These are phyloP conservation scores for Fraxinus velutina DNA, from an alignment of 305 asterid species.

Conservation along the genomic window DNA sequence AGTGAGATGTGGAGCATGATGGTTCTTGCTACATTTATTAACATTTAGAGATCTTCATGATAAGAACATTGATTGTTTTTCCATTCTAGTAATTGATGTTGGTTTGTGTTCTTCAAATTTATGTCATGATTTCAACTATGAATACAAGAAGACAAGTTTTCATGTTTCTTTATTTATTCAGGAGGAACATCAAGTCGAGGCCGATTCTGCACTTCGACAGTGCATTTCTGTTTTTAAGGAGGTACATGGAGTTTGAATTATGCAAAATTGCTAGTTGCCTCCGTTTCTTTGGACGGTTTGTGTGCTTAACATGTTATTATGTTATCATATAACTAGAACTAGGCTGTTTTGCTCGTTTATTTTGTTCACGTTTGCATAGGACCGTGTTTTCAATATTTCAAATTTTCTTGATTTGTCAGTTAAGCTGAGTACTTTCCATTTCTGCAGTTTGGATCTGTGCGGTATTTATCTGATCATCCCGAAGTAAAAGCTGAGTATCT, in stretches of 20 bases:
- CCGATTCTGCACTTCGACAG: slow-evolving; percentile 48
- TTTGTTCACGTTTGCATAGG: not conserved
- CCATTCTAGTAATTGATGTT: slow-evolving; percentile 8
- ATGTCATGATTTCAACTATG: not conserved
- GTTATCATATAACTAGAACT: not conserved
- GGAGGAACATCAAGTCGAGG: slow-evolving; percentile 39
- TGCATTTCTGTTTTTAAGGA: slow-evolving; percentile 68
- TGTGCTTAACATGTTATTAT: not conserved
- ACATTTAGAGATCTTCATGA: not conserved
- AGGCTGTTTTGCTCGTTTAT: not conserved
- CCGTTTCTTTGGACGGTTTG: not conserved
- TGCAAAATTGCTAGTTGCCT: not conserved
- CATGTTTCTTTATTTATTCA: slow-evolving; percentile 28
- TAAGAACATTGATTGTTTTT: not conserved
- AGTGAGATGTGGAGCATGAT: not conserved
- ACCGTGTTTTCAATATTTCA: not conserved
- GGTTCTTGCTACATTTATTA: not conserved
- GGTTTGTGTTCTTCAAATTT: not conserved
- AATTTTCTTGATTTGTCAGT: not conserved
- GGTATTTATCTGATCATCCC: slow-evolving; percentile 34
- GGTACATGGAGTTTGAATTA: slow-evolving; percentile 38
- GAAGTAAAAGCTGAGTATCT: slow-evolving; percentile 65
- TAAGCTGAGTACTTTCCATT: not conserved
- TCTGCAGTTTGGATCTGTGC: slow-evolving; percentile 53
- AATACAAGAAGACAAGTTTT: slow-evolving; percentile 13